Conservation (phyloP, 179 eudicot genomes). For the Beta corolliflora region DNA sequence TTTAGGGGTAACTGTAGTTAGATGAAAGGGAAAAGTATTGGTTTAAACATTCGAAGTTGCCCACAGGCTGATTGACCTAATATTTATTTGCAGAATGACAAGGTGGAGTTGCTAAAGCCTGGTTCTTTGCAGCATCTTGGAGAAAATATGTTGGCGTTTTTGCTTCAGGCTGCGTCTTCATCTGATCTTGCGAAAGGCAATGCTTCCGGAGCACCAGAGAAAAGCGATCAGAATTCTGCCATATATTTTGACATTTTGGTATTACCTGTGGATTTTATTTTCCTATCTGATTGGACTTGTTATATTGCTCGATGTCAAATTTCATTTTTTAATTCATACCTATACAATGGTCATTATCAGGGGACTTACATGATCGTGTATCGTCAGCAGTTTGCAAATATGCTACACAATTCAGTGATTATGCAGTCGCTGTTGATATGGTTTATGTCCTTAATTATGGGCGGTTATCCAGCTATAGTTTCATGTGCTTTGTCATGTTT, state of each 20-base stretch:
- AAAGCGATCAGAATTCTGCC: constrained; percentile 49
- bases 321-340: constrained; percentile 1
- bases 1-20: background rate
- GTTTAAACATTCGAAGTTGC: background rate
- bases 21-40: background rate
- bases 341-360: constrained; percentile 41
- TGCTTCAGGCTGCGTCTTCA: constrained; percentile 70
- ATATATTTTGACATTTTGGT: constrained; percentile 95
- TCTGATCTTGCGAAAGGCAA: constrained; percentile 51
- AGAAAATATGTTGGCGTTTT: constrained; percentile 92
- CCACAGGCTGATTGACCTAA: constrained; percentile 5
- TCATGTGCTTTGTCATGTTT: constrained; percentile 70
- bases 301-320: constrained; percentile 8
- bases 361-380: constrained; percentile 84
- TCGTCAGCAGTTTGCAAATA: constrained; percentile 64
- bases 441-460: constrained; percentile 73
- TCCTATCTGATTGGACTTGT: constrained; percentile 18
- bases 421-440: constrained; percentile 85
- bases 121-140: constrained; percentile 99
- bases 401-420: constrained; percentile 83
- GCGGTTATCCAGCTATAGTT: constrained; percentile 66
- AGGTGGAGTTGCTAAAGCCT: constrained; percentile 69
- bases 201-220: constrained; percentile 36
- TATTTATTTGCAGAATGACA: constrained; percentile 73
- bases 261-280: constrained; percentile 22